These are phyloP conservation scores for Astrocystis sublimbata DNA, from an alignment of 495 filamentous ascomycete species.

Conservation along the genomic window DNA sequence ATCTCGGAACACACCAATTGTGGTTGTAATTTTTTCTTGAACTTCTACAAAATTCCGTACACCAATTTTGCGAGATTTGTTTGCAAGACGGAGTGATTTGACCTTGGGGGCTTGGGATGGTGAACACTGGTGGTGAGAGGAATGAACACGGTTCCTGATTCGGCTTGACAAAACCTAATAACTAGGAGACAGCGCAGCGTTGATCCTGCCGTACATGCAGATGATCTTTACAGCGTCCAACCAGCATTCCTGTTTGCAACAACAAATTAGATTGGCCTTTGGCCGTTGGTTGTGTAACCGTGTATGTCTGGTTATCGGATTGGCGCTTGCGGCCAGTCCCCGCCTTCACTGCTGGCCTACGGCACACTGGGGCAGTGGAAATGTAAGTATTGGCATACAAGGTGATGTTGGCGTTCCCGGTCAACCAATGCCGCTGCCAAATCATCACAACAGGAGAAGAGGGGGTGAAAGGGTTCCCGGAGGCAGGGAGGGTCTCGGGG, in stretches of 20 bases:
- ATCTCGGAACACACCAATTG: neutral
- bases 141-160: no score
- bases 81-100: no score
- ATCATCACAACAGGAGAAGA: neutral
- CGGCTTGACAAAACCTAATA: slow-evolving; percentile 13
- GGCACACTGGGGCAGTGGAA: neutral
- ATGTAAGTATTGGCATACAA: neutral
- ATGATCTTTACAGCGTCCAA: slow-evolving; percentile 13
- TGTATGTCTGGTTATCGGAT: slow-evolving; percentile 13
- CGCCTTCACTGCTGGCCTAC: neutral
- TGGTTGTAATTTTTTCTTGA: neutral
- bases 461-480: neutral
- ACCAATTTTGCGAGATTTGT: no score
- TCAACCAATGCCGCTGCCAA: slow-evolving; percentile 6
- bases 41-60: no score
- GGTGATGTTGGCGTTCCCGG: slow-evolving; percentile 9
- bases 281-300: slow-evolving; percentile 10
- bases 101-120: no score
- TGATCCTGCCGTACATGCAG: slow-evolving; percentile 12
- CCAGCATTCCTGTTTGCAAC: slow-evolving; percentile 12
- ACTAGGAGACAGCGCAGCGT: slow-evolving; percentile 17
- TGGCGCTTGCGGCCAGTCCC: slow-evolving; percentile 9
- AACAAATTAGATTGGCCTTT: slow-evolving; percentile 10
- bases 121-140: no score
- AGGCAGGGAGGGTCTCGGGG: no score